Evolutionary conservation across 2,329 filamentous ascomycete genomes (phyloP), one percentile per base, ranked within the genome.

Genomic region (Botrytis fabae): DNA sequence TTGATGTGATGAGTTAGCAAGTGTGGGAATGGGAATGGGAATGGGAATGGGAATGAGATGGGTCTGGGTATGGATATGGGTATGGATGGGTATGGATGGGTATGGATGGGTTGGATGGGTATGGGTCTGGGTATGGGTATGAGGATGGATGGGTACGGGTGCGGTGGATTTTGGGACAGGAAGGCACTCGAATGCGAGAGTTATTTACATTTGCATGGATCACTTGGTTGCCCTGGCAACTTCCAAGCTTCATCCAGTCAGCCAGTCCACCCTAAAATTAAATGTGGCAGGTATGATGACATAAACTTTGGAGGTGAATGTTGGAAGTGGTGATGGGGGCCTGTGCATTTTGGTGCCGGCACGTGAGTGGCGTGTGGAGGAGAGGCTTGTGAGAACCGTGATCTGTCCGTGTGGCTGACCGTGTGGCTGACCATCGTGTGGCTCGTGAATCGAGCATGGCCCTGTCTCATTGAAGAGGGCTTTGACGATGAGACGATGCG

Each of bases 191-290:
- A 69, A 16, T 40, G 54, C n/a, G 9, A 40, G 38, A 61, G 42
- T 70, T 70, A 70, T 70, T 70, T 70, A 70, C 69, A 62, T 62
- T 70, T 70, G 35, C 68, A 70, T 61, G 68, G 68, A 51, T 62
- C 3, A 4, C 4, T 7, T n/a, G 25, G 57, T 70, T 70, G 20
- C 69, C n/a, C 57, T 32, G n/a, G 69, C 38, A 70, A 70, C 69
- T 10, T 28, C 14, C n/a, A 28, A 57, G 51, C 51, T 57, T 32
- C n/a, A 57, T 57, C 48, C 48, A 54, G 25, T 32, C n/a, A 57
- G 28, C 48, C 48, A 54, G 25, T 54, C 48, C 48, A 54, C 48
- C 48, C 48, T 54, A n/a, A 54, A n/a, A 54, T 54, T 60, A 63
- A 63, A 44, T 66, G 64, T 66, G 64, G 64, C 64, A 51, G 64